Conservation (phyloP, 129 eudicot species). For the Centrapalus pauciflorus region DNA sequence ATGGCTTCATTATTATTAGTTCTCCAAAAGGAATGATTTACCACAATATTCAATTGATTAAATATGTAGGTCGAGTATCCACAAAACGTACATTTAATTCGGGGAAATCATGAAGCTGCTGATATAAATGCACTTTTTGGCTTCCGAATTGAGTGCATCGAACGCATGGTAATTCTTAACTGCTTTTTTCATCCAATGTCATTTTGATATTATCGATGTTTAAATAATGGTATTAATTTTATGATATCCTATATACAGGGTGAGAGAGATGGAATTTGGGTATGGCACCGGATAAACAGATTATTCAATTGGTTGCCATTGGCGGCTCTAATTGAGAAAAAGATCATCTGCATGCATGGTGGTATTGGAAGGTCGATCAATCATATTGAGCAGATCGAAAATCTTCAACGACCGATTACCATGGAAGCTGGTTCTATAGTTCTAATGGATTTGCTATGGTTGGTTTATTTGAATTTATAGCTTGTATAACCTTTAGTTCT, state of each 20-base stretch:
- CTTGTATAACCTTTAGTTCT: neutral
- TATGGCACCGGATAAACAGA: conserved; percentile 89
- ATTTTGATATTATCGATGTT: neutral
- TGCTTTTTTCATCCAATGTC: neutral
- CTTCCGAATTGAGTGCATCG: conserved; percentile 95
- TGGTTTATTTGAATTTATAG: conserved; percentile 12
- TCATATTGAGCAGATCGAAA: conserved; percentile 87
- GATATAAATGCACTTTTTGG: conserved; percentile 99
- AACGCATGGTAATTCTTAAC: conserved; percentile 69
- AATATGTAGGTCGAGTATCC: conserved; percentile 76
- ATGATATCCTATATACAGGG: conserved; percentile 47
- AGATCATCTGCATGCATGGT: conserved; percentile 98
- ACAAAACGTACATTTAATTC: conserved; percentile 80
- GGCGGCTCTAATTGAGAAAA: conserved; percentile 93
- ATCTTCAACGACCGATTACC: conserved; percentile 81
- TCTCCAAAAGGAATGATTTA: neutral
- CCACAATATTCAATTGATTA: neutral
- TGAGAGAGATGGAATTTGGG: conserved; percentile 98
- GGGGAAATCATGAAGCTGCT: conserved; percentile 99
- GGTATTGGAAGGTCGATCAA: conserved; percentile 96
- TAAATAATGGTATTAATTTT: neutral
- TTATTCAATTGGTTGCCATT: conserved; percentile 92
- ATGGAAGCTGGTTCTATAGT: conserved; percentile 98
- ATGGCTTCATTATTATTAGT: neutral
- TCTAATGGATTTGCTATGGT: conserved; percentile 96